These are phyloP conservation scores for Phaffomyces opuntiae DNA, from an alignment of 805 yeast genomes.

Conservation along the genomic window DNA sequence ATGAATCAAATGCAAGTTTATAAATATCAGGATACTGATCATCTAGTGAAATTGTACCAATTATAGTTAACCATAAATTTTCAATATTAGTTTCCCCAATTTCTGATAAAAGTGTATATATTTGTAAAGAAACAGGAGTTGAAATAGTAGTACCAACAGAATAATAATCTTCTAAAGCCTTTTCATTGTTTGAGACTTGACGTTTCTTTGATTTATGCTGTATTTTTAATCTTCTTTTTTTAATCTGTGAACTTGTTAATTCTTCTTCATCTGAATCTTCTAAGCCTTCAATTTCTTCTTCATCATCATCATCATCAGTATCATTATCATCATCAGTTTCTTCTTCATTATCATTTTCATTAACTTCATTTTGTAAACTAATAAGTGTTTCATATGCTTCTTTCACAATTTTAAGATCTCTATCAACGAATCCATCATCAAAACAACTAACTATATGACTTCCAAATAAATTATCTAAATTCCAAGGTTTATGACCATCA, in stretches of 20 bases:
- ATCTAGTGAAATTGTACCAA: slow-evolving; percentile 83
- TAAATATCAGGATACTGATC: slow-evolving; percentile 69
- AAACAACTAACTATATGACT: slow-evolving; percentile 70
- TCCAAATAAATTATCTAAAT: slow-evolving; percentile 85
- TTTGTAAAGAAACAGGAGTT: slow-evolving; percentile 69
- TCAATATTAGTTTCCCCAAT: slow-evolving; percentile 73
- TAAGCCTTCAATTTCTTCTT: slow-evolving; percentile 18
- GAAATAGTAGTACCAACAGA: slow-evolving; percentile 73
- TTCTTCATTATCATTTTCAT: slow-evolving; percentile 30
- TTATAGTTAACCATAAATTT: slow-evolving; percentile 78
- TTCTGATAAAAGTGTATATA: slow-evolving; percentile 71
- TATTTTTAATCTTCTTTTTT: slow-evolving; percentile 22
- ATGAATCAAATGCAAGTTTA: slow-evolving; percentile 60
- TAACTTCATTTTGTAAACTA: slow-evolving; percentile 32
- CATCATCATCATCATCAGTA: slow-evolving; percentile 27
- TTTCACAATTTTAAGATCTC: slow-evolving; percentile 47
- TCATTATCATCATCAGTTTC: slow-evolving; percentile 27
- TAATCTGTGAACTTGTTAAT: slow-evolving; percentile 21
- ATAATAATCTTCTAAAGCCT: slow-evolving; percentile 66
- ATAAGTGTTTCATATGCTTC: slow-evolving; percentile 54
- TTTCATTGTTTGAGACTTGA: slow-evolving; percentile 41
- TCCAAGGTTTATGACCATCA: slow-evolving; percentile 97
- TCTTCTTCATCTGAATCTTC: slow-evolving; percentile 25
- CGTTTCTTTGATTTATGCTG: slow-evolving; percentile 34
- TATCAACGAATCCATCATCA: slow-evolving; percentile 77